A percentile compares a stretch with the other conserved stretches of the same genome.
phyloP scores from a whole-genome alignment of 2,329 filamentous ascomycete genomes.

The Monosporascus sp. region DNA sequence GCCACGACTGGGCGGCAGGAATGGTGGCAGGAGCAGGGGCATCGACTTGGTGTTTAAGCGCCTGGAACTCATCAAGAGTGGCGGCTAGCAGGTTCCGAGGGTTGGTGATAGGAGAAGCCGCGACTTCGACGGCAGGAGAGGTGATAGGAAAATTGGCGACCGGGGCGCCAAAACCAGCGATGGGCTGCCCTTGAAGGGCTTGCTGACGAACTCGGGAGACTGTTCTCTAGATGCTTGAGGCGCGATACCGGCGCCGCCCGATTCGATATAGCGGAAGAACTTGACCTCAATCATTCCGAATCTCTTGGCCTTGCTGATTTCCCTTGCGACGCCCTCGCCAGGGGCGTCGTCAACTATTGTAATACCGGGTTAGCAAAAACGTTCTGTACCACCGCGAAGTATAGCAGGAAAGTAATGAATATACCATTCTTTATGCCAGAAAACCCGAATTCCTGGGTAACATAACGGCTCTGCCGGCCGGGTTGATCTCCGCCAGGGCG shows the following conservation, averaged over 20 bases:
- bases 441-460: not conserved
- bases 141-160: no score
- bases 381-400: no score
- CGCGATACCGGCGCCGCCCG: not conserved
- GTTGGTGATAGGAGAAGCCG: not conserved
- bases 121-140: no score
- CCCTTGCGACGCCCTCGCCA: slow-evolving; percentile 2
- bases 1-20: no score
- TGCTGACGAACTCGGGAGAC: slow-evolving; percentile 1
- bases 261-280: slow-evolving; percentile 3
- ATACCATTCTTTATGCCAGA: slow-evolving; percentile 11
- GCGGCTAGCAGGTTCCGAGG: not conserved
- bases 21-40: not conserved
- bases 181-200: slow-evolving; percentile 6
- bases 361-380: no score
- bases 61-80: not conserved
- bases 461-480: not conserved
- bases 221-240: not conserved
- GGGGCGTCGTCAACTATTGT: slow-evolving; percentile 6
- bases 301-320: slow-evolving; percentile 3
- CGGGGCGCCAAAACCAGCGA: no score
- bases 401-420: not conserved
- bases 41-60: not conserved
- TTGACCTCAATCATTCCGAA: slow-evolving; percentile 14
- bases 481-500: not conserved